phyloP scores from a whole-genome alignment of 441 rosid species.

The Codiaeum variegatum region DNA sequence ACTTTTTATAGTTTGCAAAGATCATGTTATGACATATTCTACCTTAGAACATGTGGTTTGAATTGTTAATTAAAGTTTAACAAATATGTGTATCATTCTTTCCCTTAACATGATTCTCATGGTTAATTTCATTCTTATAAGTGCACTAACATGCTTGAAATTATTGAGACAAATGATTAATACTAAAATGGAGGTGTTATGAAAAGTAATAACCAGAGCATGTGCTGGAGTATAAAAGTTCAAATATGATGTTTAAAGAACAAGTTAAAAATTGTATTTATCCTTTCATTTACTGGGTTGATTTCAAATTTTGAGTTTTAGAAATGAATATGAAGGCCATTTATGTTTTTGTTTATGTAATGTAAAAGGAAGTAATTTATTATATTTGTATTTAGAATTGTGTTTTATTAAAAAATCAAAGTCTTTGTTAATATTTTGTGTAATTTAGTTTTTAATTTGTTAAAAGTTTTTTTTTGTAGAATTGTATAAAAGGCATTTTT shows the following conservation, averaged over 20 bases:
- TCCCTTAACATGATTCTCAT: neutral
- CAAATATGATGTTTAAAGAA: neutral
- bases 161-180: neutral
- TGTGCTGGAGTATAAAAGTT: neutral
- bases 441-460: too few species aligned
- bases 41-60: neutral
- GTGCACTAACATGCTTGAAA: neutral
- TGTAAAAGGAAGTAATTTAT: too few species aligned
- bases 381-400: too few species aligned
- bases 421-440: too few species aligned
- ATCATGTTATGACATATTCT: neutral
- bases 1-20: constrained; percentile 20
- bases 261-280: neutral
- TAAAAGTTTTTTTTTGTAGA: too few species aligned
- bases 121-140: neutral
- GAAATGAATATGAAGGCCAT: constrained; percentile 1
- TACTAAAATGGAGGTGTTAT: neutral
- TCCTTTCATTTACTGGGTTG: neutral
- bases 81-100: neutral
- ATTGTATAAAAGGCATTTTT: too few species aligned
- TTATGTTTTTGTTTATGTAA: neutral
- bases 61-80: neutral
- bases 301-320: neutral
- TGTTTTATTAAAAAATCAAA: too few species aligned
- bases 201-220: constrained; percentile 7